Base-by-base conservation (phyloP, 31 red algal genomes). In the Endocladia muricata region DNA sequence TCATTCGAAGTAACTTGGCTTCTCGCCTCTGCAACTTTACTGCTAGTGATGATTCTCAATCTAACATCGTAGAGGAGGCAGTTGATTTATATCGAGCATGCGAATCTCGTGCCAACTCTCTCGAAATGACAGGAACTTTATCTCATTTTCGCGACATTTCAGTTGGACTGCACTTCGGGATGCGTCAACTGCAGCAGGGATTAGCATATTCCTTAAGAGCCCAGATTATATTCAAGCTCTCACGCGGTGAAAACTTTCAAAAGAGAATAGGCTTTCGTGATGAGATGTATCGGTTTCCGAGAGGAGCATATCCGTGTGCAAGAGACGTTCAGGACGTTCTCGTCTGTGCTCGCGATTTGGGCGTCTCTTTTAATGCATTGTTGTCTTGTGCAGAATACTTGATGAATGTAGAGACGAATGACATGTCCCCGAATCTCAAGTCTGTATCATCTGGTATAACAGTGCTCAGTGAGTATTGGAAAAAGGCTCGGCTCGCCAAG, bases 91-190 rank as follows among this genome's bases (percentile, higher is more conserved):
- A 81, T 26, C 0, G 33, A 3, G 68, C 64, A 29, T 81, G 77
- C 19, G 41, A 6, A 33, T 48, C 67, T 32, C 74, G 48, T 5
- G 55, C 61, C 1, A 60, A 75, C 23, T n/a, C 5, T 25, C 52
- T 80, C 8, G 76, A 41, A 3, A 39, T 74, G 6, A 17, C 38
- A 32, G 85, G 85, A 15, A 33, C 55, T 31, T 33, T 72, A 36
- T 69, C 54, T 42, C 75, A 89, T 35, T 89, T 81, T 72, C 29
- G 85, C 56, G 85, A 89, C 76, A 22, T 89, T 43, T 55, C 68
- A 13, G 38, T 61, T 37, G 55, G 71, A 22, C 36, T 81, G 19
- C 39, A 37, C 26, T 71, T 89, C 23, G 85, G 85, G 21, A 28
- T 89, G 31, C 21, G 68, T 29, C 68, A 89, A 61, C 23, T 79